These are phyloP conservation scores for Saccharomycopsis hybrid DNA, from an alignment of 1,139 yeast species.

Conservation along the genomic window DNA sequence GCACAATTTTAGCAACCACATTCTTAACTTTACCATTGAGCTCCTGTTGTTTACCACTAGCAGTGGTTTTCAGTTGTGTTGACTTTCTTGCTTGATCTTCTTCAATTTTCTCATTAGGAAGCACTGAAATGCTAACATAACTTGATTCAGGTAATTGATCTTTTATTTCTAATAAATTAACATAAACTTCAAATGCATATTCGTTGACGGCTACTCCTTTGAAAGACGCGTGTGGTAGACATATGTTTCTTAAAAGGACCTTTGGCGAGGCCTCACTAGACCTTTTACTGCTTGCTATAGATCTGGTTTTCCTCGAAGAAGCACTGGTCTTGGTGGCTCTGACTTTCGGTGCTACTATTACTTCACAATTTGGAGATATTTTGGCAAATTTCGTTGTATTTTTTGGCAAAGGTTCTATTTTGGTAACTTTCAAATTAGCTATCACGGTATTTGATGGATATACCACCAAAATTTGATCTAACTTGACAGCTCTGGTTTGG, in stretches of 20 bases:
- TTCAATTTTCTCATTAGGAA: conserved; percentile 1
- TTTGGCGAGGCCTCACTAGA: conserved; percentile 30
- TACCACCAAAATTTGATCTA: conserved; percentile 57
- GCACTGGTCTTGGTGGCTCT: conserved; percentile 26
- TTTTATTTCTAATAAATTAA: not conserved
- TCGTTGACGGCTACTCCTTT: conserved; percentile 28
- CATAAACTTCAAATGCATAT: not conserved
- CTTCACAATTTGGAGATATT: conserved; percentile 67
- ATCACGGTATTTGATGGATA: conserved; percentile 62
- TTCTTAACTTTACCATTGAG: conserved; percentile 24
- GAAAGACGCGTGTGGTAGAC: conserved; percentile 38
- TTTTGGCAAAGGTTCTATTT: conserved; percentile 41
- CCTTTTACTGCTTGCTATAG: conserved; percentile 25
- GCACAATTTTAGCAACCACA: conserved; percentile 49
- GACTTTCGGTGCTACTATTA: conserved; percentile 76
- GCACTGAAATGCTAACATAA: conserved; percentile 51
- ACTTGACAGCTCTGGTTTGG: conserved; percentile 73
- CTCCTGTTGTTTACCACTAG: conserved; percentile 6
- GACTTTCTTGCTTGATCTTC: conserved; percentile 14
- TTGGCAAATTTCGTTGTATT: conserved; percentile 39
- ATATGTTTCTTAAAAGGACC: conserved; percentile 46
- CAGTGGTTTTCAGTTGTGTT: conserved; percentile 22
- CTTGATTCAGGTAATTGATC: conserved; percentile 26
- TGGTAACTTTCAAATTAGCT: conserved; percentile 59
- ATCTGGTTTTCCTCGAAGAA: not conserved